Conservation (phyloP, 2,329 filamentous ascomycete species). For the Xylaria sp. region DNA sequence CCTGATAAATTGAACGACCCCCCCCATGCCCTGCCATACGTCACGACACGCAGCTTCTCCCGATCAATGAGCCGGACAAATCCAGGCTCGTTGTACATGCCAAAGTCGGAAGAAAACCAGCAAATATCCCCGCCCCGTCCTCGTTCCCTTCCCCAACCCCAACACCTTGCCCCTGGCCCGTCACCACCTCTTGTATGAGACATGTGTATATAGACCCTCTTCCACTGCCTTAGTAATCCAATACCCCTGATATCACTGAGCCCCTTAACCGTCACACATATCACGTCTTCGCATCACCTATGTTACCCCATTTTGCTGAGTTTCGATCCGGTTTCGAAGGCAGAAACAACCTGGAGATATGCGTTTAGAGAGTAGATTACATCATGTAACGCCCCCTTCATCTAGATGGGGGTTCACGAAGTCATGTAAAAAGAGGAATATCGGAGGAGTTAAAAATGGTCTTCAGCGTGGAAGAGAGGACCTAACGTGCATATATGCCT, state of each 20-base stretch:
- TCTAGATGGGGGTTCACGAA: conserved; percentile 49
- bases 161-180: conserved; percentile 27
- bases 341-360: conserved; percentile 49
- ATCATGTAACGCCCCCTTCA: conserved; percentile 51
- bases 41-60: conserved; percentile 46
- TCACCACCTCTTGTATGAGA: conserved; percentile 39
- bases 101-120: conserved; percentile 48
- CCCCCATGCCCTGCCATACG: conserved; percentile 35
- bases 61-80: conserved; percentile 43
- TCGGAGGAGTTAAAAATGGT: conserved; percentile 41
- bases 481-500: conserved; percentile 27
- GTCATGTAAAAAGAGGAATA: conserved; percentile 51
- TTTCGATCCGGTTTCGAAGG: conserved; percentile 51
- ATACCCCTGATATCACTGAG: conserved; percentile 47
- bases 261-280: conserved; percentile 38
- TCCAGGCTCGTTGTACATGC: conserved; percentile 44
- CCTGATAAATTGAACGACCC: conserved; percentile 36
- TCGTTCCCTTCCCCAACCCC: conserved; percentile 26
- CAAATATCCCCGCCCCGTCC: conserved; percentile 38
- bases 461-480: conserved; percentile 37
- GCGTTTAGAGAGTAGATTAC: conserved; percentile 51
- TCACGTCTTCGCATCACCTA: conserved; percentile 40
- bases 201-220: conserved; percentile 51
- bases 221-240: conserved; percentile 49
- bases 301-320: conserved; percentile 47